phyloP scores from a whole-genome alignment of 2,329 filamentous ascomycete genomes.

The Volutella citrinella region DNA sequence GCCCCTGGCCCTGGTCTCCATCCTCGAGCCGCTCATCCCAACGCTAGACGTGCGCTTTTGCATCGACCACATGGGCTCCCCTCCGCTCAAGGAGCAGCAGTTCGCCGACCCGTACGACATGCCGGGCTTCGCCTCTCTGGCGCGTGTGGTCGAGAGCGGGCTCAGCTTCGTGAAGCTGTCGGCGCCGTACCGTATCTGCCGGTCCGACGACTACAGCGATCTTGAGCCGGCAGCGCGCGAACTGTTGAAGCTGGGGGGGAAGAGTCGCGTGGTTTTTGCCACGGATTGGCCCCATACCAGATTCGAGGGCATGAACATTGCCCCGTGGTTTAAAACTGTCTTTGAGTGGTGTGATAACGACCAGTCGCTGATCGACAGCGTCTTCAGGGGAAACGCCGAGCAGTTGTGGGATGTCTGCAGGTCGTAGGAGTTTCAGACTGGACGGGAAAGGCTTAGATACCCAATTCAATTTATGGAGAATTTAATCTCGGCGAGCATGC shows the following conservation, averaged over 20 bases:
- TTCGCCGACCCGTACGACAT: constrained; percentile 21
- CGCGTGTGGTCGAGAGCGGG: constrained; percentile 41
- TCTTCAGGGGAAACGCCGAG: constrained; percentile 56
- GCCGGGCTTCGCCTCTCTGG: constrained; percentile 38
- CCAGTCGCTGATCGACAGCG: constrained; percentile 40
- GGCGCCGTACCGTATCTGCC: constrained; percentile 53
- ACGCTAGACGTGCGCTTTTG: constrained; percentile 50
- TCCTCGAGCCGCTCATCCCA: constrained; percentile 47
- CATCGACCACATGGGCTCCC: constrained; percentile 59
- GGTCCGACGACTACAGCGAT: constrained; percentile 40
- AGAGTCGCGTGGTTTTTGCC: constrained; percentile 50
- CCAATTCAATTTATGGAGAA: too few relatives aligned
- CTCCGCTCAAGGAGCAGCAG: constrained; percentile 31
- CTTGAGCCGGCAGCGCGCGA: constrained; percentile 47
- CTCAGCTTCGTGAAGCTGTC: constrained; percentile 57
- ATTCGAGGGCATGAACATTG: constrained; percentile 55
- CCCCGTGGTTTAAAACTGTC: constrained; percentile 42
- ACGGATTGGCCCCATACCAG: constrained; percentile 65
- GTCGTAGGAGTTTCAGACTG: too few relatives aligned
- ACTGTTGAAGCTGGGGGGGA: constrained; percentile 40
- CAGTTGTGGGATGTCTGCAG: constrained; percentile 42
- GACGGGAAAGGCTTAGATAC: too few relatives aligned
- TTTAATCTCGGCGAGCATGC: too few relatives aligned
- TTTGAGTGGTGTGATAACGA: constrained; percentile 50
- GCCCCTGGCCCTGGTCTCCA: constrained; percentile 45